Evolutionary conservation across 257 asterid genomes (phyloP).

Genomic region (Ballota nigra): DNA sequence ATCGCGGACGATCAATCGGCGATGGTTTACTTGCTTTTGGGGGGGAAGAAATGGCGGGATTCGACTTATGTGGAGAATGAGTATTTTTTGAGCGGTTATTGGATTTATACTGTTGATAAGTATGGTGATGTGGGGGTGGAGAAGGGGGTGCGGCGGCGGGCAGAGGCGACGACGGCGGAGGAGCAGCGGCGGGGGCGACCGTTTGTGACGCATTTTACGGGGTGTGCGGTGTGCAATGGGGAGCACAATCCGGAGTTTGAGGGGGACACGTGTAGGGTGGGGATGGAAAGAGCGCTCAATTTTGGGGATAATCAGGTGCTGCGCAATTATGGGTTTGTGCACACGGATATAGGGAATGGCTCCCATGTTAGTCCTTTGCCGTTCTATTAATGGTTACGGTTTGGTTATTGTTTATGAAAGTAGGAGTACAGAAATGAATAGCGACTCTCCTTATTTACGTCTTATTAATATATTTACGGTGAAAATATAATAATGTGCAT

Average conservation of each 20-base stretch:
- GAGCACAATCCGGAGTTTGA: constrained; percentile 45
- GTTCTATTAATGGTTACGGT: no score
- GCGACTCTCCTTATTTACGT: no score
- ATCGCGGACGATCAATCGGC: constrained; percentile 82
- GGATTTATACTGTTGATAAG: constrained; percentile 50
- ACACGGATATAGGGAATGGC: constrained; percentile 31
- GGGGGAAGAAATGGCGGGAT: constrained; percentile 58
- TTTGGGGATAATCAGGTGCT: constrained; percentile 78
- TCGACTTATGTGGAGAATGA: constrained; percentile 62
- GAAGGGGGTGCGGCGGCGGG: constrained; percentile 23
- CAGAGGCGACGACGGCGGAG: constrained; percentile 30
- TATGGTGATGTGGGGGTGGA: constrained; percentile 31
- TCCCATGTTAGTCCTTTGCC: constrained; percentile 35
- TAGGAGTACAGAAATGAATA: background rate
- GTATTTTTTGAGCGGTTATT: constrained; percentile 61
- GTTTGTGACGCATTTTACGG: constrained; percentile 73
- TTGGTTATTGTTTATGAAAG: no score
- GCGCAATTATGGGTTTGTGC: constrained; percentile 53
- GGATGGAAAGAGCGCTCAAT: constrained; percentile 63
- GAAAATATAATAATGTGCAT: no score
- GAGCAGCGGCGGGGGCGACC: constrained; percentile 46
- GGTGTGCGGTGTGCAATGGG: constrained; percentile 85
- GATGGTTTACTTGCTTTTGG: constrained; percentile 55
- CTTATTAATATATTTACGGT: no score
- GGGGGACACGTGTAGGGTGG: constrained; percentile 49